Evolutionary conservation across 2,329 filamentous ascomycete genomes (phyloP).

Genomic region (Clonostachys chloroleuca): DNA sequence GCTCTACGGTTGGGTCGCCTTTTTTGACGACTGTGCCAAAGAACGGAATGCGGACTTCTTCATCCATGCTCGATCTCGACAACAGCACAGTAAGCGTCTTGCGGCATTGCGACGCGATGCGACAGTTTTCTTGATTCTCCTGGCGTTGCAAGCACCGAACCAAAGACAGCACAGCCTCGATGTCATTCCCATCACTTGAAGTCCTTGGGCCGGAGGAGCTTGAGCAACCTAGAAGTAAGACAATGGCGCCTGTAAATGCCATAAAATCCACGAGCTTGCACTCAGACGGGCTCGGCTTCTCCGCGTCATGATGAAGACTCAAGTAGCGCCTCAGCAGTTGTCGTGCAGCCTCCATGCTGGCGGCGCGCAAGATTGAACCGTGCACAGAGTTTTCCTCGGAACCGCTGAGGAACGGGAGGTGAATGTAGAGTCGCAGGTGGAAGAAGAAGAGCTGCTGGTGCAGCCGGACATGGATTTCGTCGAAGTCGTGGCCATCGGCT

Average conservation of each 20-base stretch:
- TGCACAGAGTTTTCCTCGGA: constrained; percentile 8
- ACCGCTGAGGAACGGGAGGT: constrained; percentile 33
- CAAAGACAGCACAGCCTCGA: no score
- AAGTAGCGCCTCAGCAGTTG: constrained; percentile 16
- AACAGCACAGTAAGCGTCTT: no score
- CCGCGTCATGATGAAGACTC: constrained; percentile 20
- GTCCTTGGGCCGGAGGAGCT: no score
- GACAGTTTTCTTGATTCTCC: no score
- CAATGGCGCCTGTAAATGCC: constrained; percentile 35
- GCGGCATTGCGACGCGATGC: no score
- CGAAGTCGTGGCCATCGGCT: constrained; percentile 8
- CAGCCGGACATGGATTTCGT: constrained; percentile 10
- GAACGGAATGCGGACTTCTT: no score
- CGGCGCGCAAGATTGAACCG: constrained; percentile 15
- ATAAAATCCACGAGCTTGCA: constrained; percentile 41
- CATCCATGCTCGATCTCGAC: no score
- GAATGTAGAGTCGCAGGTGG: constrained; percentile 34
- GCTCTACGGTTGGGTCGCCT: constrained; percentile 2
- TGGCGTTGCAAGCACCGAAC: no score
- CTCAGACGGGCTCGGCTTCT: constrained; percentile 27
- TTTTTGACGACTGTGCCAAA: constrained; percentile 4
- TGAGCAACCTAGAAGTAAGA: constrained; percentile 26
- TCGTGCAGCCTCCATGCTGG: constrained; percentile 3
- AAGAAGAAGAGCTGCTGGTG: constrained; percentile 33
- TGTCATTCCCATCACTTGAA: no score